These are phyloP conservation scores for Metschnikowia cerradonensis DNA, from an alignment of 805 yeast genomes.

Conservation along the genomic window DNA sequence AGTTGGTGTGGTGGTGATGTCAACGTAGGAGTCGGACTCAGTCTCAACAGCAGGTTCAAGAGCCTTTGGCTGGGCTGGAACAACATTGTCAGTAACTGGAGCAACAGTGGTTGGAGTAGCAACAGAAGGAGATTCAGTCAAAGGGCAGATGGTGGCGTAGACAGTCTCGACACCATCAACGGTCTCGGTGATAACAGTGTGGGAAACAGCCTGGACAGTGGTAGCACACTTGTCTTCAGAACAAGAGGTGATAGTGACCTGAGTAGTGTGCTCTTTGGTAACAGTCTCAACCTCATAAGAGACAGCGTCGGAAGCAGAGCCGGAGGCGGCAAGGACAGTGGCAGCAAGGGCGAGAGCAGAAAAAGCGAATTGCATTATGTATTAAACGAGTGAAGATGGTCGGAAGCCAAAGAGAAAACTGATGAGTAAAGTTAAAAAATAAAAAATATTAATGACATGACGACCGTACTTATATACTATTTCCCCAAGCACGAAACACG, in stretches of 20 bases:
- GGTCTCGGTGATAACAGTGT: slow-evolving; percentile 21
- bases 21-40: slow-evolving; percentile 41
- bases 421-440: not conserved
- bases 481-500: not conserved
- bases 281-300: slow-evolving; percentile 17
- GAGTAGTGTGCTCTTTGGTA: slow-evolving; percentile 23
- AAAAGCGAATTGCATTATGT: slow-evolving; percentile 22
- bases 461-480: slow-evolving; percentile 3
- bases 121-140: slow-evolving; percentile 16
- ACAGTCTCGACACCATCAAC: slow-evolving; percentile 24
- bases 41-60: slow-evolving; percentile 15
- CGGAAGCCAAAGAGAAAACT: too few species aligned
- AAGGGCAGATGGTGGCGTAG: slow-evolving; percentile 20
- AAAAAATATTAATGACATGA: not conserved
- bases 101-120: slow-evolving; percentile 7
- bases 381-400: not conserved
- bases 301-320: slow-evolving; percentile 6
- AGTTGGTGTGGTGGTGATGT: slow-evolving; percentile 48
- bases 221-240: slow-evolving; percentile 19
- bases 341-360: slow-evolving; percentile 21
- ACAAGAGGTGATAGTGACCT: slow-evolving; percentile 26
- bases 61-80: slow-evolving; percentile 3
- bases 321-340: slow-evolving; percentile 21
- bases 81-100: slow-evolving; percentile 8
- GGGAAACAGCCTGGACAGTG: slow-evolving; percentile 15